phyloP scores from a whole-genome alignment of 192 early-diverging fungal genomes.

The Spinellus fusiger region DNA sequence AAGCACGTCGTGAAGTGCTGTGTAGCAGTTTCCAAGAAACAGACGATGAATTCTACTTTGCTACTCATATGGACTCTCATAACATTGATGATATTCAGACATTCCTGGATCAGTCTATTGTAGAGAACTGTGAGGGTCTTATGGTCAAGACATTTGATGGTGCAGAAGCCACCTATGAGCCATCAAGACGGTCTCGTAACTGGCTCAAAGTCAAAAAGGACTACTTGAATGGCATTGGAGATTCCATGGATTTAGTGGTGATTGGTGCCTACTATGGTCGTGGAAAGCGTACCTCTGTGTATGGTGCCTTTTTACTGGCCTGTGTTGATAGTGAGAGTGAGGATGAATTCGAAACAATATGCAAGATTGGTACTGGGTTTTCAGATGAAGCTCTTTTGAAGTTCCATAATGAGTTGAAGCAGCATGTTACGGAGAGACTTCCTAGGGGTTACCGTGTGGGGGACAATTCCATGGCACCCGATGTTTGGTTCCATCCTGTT shows the following conservation, averaged over 20 bases:
- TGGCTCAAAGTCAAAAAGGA: constrained; percentile 99
- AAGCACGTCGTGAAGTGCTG: constrained; percentile 69
- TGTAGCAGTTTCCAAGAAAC: constrained; percentile 65
- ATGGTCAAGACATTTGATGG: constrained; percentile 97
- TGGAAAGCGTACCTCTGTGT: constrained; percentile 94
- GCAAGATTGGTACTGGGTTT: constrained; percentile 98
- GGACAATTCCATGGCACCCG: constrained; percentile 77
- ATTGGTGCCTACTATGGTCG: constrained; percentile 91
- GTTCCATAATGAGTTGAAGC: constrained; percentile 66
- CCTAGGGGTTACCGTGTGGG: constrained; percentile 70
- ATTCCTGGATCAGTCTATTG: constrained; percentile 74
- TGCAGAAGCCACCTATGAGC: constrained; percentile 85
- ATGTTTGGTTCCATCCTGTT: constrained; percentile 94
- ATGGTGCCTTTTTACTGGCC: constrained; percentile 93
- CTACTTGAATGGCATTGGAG: constrained; percentile 89
- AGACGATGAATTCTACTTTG: constrained; percentile 86
- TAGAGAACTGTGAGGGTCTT: constrained; percentile 92
- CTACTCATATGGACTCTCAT: constrained; percentile 72
- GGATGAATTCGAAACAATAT: constrained; percentile 95
- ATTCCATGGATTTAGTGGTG: constrained; percentile 94
- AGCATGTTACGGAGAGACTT: constrained; percentile 66
- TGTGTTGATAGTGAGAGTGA: constrained; percentile 95
- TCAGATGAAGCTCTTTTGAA: constrained; percentile 79
- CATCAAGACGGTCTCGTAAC: constrained; percentile 91
- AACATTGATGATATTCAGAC: constrained; percentile 93